Evolutionary conservation across 345 rosid species (phyloP).

Genomic region (Salix dunnii): DNA sequence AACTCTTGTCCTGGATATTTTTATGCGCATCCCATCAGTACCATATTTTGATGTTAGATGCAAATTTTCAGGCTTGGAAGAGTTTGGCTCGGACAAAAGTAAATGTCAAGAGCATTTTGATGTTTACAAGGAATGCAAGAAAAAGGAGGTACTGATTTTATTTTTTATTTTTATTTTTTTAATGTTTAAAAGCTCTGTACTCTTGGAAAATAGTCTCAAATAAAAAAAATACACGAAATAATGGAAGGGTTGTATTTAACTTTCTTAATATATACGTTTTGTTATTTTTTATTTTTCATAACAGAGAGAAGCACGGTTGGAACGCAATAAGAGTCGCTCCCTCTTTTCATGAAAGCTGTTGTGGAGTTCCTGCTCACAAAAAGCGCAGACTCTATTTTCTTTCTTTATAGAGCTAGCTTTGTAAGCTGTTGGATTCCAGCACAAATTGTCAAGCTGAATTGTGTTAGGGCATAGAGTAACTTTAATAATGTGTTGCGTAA

Average conservation of each 20-base stretch:
- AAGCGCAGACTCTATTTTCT: background rate
- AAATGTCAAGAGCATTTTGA: constrained; percentile 92
- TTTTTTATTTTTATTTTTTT: background rate
- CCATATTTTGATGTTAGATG: background rate
- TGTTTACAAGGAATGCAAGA: constrained; percentile 94
- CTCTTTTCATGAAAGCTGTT: constrained; percentile 56
- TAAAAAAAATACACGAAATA: background rate
- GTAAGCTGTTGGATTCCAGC: background rate
- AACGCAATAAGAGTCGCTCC: constrained; percentile 74
- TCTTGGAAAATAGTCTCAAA: background rate
- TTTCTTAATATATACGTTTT: background rate
- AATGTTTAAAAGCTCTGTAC: background rate
- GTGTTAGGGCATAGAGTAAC: background rate
- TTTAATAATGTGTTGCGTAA: background rate
- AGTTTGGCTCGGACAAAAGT: constrained; percentile 76
- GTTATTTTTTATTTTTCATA: constrained; percentile 9
- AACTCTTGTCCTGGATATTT: background rate
- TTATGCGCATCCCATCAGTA: background rate
- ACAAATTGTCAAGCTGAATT: background rate
- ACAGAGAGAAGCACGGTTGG: constrained; percentile 95
- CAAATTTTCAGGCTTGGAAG: constrained; percentile 67
- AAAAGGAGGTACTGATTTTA: constrained; percentile 60
- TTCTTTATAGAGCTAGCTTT: background rate
- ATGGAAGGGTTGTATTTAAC: background rate
- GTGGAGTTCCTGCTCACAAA: constrained; percentile 8